Conservation (phyloP, 2,329 filamentous ascomycete species). For the Calcarisporium arbuscula region DNA sequence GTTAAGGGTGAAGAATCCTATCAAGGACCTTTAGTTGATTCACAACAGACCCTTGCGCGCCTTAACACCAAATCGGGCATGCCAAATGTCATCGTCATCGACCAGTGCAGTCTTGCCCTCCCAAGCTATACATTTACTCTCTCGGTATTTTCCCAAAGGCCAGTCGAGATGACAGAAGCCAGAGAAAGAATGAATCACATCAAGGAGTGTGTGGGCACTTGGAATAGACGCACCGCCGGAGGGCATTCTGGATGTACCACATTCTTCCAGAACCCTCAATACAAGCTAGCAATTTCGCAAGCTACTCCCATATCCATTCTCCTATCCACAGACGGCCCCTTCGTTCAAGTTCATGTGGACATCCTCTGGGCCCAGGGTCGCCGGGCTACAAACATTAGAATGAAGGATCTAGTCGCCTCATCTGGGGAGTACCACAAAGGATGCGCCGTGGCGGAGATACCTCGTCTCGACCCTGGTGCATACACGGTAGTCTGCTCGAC, state of each 20-base stretch:
- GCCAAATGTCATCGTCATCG: constrained; percentile 57
- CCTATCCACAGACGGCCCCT: constrained; percentile 59
- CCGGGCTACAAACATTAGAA: constrained; percentile 61
- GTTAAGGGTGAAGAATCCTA: constrained; percentile 66
- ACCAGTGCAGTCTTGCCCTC: constrained; percentile 71
- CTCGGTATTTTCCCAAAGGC: constrained; percentile 66
- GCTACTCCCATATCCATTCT: constrained; percentile 63
- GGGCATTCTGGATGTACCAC: constrained; percentile 71
- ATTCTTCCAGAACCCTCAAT: constrained; percentile 87
- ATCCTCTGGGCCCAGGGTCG: constrained; percentile 71
- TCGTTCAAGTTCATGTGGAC: constrained; percentile 77
- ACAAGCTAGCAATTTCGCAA: constrained; percentile 53
- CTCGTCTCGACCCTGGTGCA: constrained; percentile 56
- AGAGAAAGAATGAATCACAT: constrained; percentile 51
- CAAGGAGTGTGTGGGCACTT: constrained; percentile 56
- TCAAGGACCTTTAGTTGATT: constrained; percentile 84
- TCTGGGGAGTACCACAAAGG: constrained; percentile 86
- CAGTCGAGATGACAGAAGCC: constrained; percentile 57
- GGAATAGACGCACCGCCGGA: constrained; percentile 75
- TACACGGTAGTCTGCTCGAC: constrained; percentile 91
- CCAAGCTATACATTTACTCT: constrained; percentile 79
- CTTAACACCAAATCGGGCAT: constrained; percentile 40
- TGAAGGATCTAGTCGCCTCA: constrained; percentile 72
- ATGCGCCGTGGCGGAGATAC: constrained; percentile 62
- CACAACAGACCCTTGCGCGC: constrained; percentile 81